Conservation (phyloP, 2,329 filamentous ascomycete species). For the Colletotrichum sp. region DNA sequence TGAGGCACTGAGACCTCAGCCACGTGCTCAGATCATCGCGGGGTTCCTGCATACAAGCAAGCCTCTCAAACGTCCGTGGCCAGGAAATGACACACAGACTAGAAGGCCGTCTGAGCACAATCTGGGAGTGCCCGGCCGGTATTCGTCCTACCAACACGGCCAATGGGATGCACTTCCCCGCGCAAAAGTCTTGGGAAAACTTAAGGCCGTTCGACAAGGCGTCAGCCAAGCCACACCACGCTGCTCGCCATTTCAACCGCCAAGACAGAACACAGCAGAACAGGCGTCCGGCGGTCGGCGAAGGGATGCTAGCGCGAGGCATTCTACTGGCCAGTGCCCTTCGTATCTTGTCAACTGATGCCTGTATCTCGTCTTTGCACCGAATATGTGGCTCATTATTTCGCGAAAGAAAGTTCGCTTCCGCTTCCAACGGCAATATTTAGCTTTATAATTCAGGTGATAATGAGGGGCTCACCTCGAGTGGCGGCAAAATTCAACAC, state of each 20-base stretch:
- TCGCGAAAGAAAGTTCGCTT: neutral
- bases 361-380: neutral
- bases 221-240: conserved; percentile 13
- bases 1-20: neutral
- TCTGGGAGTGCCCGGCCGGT: neutral
- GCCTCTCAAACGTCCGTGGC: neutral
- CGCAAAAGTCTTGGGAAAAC: neutral
- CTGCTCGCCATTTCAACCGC: neutral
- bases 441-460: neutral
- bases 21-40: neutral
- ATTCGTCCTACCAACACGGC: neutral
- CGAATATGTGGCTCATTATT: neutral
- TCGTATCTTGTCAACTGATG: neutral
- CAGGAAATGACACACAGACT: neutral
- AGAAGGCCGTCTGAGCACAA: no score
- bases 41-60: neutral
- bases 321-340: neutral
- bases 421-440: neutral
- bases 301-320: neutral
- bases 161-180: neutral
- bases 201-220: conserved; percentile 7
- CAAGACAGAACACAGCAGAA: neutral
- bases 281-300: neutral
- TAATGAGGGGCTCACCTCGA: neutral
- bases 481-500: neutral